phyloP scores from a whole-genome alignment of 2,329 filamentous ascomycete genomes.

The Calonectria fujianensis region DNA sequence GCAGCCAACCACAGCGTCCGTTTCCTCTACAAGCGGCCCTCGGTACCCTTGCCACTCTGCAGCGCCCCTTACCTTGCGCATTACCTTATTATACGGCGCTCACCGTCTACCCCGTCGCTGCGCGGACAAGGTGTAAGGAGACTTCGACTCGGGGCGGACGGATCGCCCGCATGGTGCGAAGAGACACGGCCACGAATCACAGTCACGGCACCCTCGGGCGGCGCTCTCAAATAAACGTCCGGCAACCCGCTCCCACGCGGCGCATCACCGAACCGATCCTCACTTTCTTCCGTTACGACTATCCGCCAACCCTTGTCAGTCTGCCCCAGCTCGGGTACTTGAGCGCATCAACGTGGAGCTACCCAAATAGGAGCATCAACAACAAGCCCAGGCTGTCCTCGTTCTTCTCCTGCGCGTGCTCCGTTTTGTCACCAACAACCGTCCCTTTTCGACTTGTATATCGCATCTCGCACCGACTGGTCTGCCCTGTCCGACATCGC shows the following conservation, averaged over 20 bases:
- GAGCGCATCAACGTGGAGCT: constrained; percentile 53
- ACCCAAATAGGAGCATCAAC: constrained; percentile 53
- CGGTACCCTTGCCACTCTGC: constrained; percentile 28
- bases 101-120: constrained; percentile 20
- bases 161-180: constrained; percentile 20
- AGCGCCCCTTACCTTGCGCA: constrained; percentile 37
- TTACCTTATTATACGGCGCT: constrained; percentile 21
- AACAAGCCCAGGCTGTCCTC: constrained; percentile 52
- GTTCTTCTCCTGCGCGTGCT: constrained; percentile 50
- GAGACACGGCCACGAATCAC: constrained; percentile 22
- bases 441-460: constrained; percentile 38
- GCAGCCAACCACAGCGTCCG: constrained; percentile 25
- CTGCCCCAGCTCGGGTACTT: constrained; percentile 37
- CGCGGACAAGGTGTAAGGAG: constrained; percentile 15
- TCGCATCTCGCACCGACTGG: constrained; percentile 23
- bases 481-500: constrained; percentile 30
- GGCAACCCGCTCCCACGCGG: constrained; percentile 29
- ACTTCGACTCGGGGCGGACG: constrained; percentile 26
- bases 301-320: constrained; percentile 37
- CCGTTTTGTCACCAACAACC: constrained; percentile 40
- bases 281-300: constrained; percentile 28
- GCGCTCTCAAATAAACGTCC: constrained; percentile 20
- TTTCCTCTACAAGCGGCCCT: constrained; percentile 5
- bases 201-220: constrained; percentile 20
- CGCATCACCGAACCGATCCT: constrained; percentile 39